Base-by-base conservation (phyloP, 1,284 basidiomycete species). In the Irpex lacteus region DNA sequence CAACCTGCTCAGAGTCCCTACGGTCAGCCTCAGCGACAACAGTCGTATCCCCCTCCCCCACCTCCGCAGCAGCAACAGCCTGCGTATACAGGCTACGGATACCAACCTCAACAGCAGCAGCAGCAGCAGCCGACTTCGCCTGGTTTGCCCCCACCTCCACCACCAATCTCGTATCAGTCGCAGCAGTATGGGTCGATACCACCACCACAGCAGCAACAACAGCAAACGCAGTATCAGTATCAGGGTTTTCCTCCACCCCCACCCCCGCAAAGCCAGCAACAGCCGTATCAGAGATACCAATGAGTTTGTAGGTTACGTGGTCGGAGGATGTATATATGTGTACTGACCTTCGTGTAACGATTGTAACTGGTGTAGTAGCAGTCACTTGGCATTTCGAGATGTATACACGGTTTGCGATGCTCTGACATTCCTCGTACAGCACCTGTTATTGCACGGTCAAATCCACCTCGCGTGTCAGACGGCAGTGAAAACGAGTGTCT, bases 141-240 rank as follows among this genome's bases (percentile, higher is more conserved):
- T 13, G 67, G 56, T 0, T 70, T 77, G 38, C 76, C 75, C 2
- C 77, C 76, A 0, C 79, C 77, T 0, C 78, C 80, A 0, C 73
- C 73, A 0, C 74, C 76, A 0, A 65, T 77, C 5, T 70, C 67
- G 34, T 75, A 76, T 54, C 73, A 72, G 38, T 68, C 71, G 36
- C 75, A 73, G 63, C 49, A 59, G 11, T 72, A 70, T 53, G 66
- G 66, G 15, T 60, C 69, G 55, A 62, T 66, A 0, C 63, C 67
- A 2, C 68, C 69, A n/a, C 71, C 67, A 59, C 1, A 66, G 68
- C 70, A 70, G 2, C 76, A 76, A 1, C 76, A 71, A 37, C 71
- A 72, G 7, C 70, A 71, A 44, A 76, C 63, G 6, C 71, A 68
- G n/a, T 68, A 72, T 54, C 72, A 69, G 49, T 72, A 74, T 63